Base-by-base conservation (phyloP, 1,139 yeast genomes). In the Lizanozyma gosingica region DNA sequence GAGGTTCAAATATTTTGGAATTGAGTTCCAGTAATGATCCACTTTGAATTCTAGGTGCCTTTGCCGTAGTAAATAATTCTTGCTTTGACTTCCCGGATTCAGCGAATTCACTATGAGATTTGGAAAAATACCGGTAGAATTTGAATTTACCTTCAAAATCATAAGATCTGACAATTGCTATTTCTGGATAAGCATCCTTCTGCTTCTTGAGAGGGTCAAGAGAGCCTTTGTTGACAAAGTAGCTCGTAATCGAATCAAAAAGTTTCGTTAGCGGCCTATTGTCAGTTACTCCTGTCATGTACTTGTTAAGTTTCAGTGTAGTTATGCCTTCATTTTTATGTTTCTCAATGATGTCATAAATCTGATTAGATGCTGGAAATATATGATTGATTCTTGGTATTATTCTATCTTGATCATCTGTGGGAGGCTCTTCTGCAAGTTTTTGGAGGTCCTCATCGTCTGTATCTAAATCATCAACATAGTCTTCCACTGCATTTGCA, bases 91-190 rank as follows among this genome's bases (percentile, higher is more conserved):
- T 22, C 11, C 29, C 29, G 6, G 29, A 6, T 22, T 22, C 29
- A 6, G 29, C 11, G 29, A 22, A 22, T 22, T 22, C 29, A 11
- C 29, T 22, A 11, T 22, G 11, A 11, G 29, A 22, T 22, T 48
- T 45, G 22, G 82, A 71, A 46, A 81, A 78, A 48, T 84, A 80
- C 35, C 94, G 66, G 54, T 78, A 85, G 49, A 78, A 84, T 51
- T 84, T 83, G 47, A 72, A 67, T 48, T 87, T 78, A 0, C 94
- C 94, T 45, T 77, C 79, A 47, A 80, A 79, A 51, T 84, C 94
- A 44, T 80, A 76, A 18, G 81, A 80, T 43, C 85, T 67, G 1
- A 83, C 69, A 2, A 86, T 60, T 1, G 72, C 6, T 6, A 11
- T 22, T 22, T 22, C 29, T 22, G 29, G 29, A 41, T 59, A 57